phyloP scores from a whole-genome alignment of 1,284 basidiomycete genomes.

The Pseudozyma sp. region DNA sequence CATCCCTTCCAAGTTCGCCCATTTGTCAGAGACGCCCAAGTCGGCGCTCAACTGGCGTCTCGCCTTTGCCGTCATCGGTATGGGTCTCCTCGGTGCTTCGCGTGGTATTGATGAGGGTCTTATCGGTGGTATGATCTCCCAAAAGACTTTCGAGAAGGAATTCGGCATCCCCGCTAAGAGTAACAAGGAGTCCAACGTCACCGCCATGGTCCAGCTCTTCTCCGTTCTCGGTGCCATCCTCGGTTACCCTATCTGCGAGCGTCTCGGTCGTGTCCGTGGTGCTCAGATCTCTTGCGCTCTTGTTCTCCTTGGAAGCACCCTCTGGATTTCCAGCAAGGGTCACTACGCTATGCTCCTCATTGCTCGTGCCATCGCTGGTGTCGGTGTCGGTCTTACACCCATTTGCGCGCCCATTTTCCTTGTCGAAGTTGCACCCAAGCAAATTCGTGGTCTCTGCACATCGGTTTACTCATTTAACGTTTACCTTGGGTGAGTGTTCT shows the following conservation, averaged over 20 bases:
- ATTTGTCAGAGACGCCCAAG: conserved; percentile 46
- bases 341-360: conserved; percentile 38
- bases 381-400: conserved; percentile 41
- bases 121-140: conserved; percentile 46
- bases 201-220: conserved; percentile 51
- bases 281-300: conserved; percentile 39
- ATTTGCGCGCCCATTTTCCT: conserved; percentile 47
- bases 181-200: conserved; percentile 47
- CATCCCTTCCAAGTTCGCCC: conserved; percentile 45
- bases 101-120: conserved; percentile 51
- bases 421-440: conserved; percentile 37
- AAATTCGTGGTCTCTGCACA: conserved; percentile 53
- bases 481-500: conserved; percentile 23
- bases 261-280: conserved; percentile 38
- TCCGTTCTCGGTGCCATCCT: conserved; percentile 46
- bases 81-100: conserved; percentile 50
- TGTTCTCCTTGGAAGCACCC: conserved; percentile 33
- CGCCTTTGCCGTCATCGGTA: conserved; percentile 34
- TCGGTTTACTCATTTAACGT: conserved; percentile 47
- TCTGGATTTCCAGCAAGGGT: conserved; percentile 38
- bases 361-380: conserved; percentile 34
- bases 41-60: conserved; percentile 52
- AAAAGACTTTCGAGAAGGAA: conserved; percentile 40
- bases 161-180: conserved; percentile 30
- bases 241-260: conserved; percentile 41